phyloP scores from a whole-genome alignment of 208 protist genomes.

The Wallacemonas sp. region DNA sequence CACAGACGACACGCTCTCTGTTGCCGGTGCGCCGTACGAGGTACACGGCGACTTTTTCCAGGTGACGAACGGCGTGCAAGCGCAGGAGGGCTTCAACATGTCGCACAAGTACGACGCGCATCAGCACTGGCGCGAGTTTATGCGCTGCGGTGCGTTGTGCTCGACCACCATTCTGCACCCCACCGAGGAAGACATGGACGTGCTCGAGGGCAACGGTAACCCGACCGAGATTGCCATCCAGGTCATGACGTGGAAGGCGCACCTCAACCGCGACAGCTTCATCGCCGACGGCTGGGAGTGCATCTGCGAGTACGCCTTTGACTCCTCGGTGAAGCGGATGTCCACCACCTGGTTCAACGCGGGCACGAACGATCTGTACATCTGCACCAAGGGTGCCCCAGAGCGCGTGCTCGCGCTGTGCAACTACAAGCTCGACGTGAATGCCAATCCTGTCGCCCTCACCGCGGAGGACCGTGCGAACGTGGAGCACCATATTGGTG shows the following conservation, averaged over 20 bases:
- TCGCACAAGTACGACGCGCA: constrained; percentile 31
- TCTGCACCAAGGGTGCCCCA: constrained; percentile 89
- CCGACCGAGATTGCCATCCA: constrained; percentile 90
- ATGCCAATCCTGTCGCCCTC: constrained; percentile 38
- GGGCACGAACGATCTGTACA: constrained; percentile 50
- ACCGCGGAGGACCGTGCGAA: constrained; percentile 39
- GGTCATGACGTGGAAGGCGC: constrained; percentile 89
- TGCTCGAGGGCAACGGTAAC: constrained; percentile 76
- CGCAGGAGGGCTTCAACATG: constrained; percentile 47
- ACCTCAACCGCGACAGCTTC: constrained; percentile 62
- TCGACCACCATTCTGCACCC: constrained; percentile 64
- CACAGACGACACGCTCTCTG: constrained; percentile 51
- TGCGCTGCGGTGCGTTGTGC: constrained; percentile 80
- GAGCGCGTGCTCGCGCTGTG: constrained; percentile 86
- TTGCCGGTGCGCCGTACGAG: constrained; percentile 80
- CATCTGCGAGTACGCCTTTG: constrained; percentile 86
- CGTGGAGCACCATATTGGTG: constrained; percentile 55
- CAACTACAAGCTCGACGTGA: constrained; percentile 42
- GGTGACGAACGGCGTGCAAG: constrained; percentile 32
- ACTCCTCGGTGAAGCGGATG: constrained; percentile 91
- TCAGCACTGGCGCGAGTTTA: constrained; percentile 71
- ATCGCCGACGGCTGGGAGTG: constrained; percentile 76
- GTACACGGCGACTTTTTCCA: constrained; percentile 64
- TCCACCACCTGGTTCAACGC: constrained; percentile 78
- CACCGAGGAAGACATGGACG: constrained; percentile 65